Conservation (phyloP, 257 asterid species). For the Craterostigma plantagineum region DNA sequence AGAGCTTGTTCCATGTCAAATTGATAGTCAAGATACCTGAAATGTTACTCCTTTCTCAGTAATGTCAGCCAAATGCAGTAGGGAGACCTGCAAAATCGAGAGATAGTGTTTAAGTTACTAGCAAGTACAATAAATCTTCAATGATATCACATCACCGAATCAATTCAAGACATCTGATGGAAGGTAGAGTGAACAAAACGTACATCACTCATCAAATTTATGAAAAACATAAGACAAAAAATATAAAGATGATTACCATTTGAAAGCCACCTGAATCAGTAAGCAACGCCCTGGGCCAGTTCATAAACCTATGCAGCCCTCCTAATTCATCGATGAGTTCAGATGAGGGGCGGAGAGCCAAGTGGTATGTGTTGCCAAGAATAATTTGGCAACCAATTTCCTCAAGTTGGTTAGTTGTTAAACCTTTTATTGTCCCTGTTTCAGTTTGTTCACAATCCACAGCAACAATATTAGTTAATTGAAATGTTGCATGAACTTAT, state of each 20-base stretch:
- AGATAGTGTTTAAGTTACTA: not conserved
- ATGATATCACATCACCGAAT: slow-evolving; percentile 2
- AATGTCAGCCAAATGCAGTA: slow-evolving; percentile 94
- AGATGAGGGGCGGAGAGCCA: slow-evolving; percentile 93
- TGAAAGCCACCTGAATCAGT: slow-evolving; percentile 99
- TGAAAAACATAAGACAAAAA: too few species aligned
- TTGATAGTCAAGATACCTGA: slow-evolving; percentile 30
- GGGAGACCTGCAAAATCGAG: slow-evolving; percentile 56
- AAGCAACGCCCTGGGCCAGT: slow-evolving; percentile 91
- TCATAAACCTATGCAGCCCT: slow-evolving; percentile 95
- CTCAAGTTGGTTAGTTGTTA: slow-evolving; percentile 79
- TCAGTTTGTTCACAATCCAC: not conserved
- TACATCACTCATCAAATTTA: too few species aligned
- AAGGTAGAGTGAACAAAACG: too few species aligned
- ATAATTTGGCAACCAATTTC: slow-evolving; percentile 96
- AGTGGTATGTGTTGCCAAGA: slow-evolving; percentile 91
- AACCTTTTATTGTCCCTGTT: slow-evolving; percentile 86
- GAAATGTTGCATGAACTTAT: slow-evolving; percentile 3
- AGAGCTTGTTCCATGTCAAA: not conserved
- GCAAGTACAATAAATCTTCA: not conserved
- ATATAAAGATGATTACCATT: slow-evolving; percentile 40
- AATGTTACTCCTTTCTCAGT: slow-evolving; percentile 91
- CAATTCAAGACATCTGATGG: not conserved
- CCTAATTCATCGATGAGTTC: slow-evolving; percentile 92
- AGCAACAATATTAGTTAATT: slow-evolving; percentile 3